phyloP scores from a whole-genome alignment of 768 basidiomycete genomes.

The Asterophora parasitica region DNA sequence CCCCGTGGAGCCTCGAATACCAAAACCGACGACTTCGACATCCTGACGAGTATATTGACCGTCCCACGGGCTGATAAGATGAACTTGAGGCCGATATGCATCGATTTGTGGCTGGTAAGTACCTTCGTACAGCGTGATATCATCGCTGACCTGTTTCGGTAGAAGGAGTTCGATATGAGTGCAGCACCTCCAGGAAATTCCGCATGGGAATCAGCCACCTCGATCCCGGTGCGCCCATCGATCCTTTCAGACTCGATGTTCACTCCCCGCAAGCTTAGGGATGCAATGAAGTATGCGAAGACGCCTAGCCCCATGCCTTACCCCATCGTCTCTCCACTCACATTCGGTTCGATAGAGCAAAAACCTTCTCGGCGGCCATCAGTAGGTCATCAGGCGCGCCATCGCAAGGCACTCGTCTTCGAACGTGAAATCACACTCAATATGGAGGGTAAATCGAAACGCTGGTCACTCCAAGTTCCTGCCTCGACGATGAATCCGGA shows the following conservation, averaged over 20 bases:
- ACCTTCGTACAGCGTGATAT: background rate
- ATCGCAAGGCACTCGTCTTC: slow-evolving; percentile 28
- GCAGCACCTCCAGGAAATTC: slow-evolving; percentile 10
- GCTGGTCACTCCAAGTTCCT: slow-evolving; percentile 30
- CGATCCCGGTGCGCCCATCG: slow-evolving; percentile 7
- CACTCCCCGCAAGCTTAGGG: slow-evolving; percentile 9
- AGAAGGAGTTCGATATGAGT: slow-evolving; percentile 9
- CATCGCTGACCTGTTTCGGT: background rate
- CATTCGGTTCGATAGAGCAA: slow-evolving; percentile 2
- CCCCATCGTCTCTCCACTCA: background rate
- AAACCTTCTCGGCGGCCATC: background rate
- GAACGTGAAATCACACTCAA: slow-evolving; percentile 30
- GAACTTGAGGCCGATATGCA: slow-evolving; percentile 10
- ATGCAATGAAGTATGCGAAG: slow-evolving; percentile 6
- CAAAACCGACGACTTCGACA: slow-evolving; percentile 2
- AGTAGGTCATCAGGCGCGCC: slow-evolving; percentile 12
- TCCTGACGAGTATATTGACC: slow-evolving; percentile 12
- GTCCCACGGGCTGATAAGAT: slow-evolving; percentile 11
- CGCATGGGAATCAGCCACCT: slow-evolving; percentile 11
- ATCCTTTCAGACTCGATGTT: slow-evolving; percentile 14
- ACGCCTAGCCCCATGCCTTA: background rate
- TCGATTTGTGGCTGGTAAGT: slow-evolving; percentile 16
- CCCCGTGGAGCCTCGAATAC: slow-evolving; percentile 8
- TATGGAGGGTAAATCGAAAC: slow-evolving; percentile 23
- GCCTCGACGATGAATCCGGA: slow-evolving; percentile 32